These are phyloP conservation scores for Colletotrichum gigasporum DNA, from an alignment of 2,329 filamentous ascomycete species.

Conservation along the genomic window DNA sequence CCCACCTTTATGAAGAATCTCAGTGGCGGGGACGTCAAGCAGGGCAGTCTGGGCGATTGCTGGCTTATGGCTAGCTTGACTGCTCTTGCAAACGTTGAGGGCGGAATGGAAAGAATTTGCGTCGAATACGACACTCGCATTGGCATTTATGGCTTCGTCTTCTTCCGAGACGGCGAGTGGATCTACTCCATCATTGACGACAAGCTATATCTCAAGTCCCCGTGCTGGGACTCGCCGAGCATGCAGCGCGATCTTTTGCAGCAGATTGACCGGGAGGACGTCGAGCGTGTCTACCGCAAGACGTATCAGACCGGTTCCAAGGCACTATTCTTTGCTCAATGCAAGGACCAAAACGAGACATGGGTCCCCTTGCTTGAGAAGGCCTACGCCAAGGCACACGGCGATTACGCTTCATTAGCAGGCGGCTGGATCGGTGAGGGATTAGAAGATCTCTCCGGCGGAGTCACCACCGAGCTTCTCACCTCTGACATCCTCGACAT, in stretches of 20 bases:
- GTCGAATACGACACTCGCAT: constrained; percentile 78
- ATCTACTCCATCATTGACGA: constrained; percentile 92
- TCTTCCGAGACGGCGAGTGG: constrained; percentile 90
- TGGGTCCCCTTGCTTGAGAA: constrained; percentile 86
- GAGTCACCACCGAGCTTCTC: constrained; percentile 75
- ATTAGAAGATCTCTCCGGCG: constrained; percentile 70
- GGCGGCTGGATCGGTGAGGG: constrained; percentile 76
- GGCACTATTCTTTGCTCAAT: constrained; percentile 82
- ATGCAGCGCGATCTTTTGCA: constrained; percentile 79
- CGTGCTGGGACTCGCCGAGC: constrained; percentile 82
- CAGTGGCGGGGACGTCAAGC: constrained; percentile 78
- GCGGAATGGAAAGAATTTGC: constrained; percentile 76
- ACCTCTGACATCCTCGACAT: constrained; percentile 79
- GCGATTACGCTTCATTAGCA: constrained; percentile 76
- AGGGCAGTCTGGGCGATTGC: constrained; percentile 82
- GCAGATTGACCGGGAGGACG: constrained; percentile 78
- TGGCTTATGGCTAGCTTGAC: constrained; percentile 85
- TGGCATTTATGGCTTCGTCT: constrained; percentile 91
- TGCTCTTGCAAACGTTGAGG: constrained; percentile 77
- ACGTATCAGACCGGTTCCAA: constrained; percentile 80
- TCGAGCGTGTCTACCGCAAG: constrained; percentile 75
- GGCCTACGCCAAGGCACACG: constrained; percentile 86
- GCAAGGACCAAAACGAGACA: constrained; percentile 79
- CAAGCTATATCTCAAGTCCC: constrained; percentile 85
- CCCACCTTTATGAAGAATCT: constrained; percentile 74